Conservation (phyloP, 495 filamentous ascomycete species). For the Penicillium simplicissimum region DNA sequence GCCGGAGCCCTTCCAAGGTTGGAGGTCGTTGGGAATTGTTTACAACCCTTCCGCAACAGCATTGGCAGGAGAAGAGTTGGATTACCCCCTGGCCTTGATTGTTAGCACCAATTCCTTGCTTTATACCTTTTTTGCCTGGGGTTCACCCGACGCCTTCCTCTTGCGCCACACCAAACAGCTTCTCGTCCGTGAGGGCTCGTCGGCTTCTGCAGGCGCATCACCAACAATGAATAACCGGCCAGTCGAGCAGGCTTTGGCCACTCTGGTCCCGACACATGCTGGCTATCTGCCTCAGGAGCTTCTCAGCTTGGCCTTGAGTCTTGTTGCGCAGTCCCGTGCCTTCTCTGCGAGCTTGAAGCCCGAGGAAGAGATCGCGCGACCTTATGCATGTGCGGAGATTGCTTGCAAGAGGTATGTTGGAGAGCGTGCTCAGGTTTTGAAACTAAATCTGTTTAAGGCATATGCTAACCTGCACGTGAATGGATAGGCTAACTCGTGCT, state of each 20-base stretch:
- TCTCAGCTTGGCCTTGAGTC: constrained; percentile 70
- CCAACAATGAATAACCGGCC: constrained; percentile 56
- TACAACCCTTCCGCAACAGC: constrained; percentile 1
- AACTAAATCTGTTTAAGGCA: neutral
- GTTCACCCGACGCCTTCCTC: neutral
- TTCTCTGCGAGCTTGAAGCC: constrained; percentile 76
- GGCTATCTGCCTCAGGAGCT: constrained; percentile 72
- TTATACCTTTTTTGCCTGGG: neutral
- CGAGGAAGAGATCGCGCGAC: constrained; percentile 84
- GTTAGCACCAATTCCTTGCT: too few relatives aligned
- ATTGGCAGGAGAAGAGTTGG: neutral
- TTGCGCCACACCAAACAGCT: neutral
- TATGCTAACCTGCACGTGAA: constrained; percentile 15
- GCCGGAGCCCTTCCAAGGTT: neutral
- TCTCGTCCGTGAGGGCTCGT: neutral
- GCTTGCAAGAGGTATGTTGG: constrained; percentile 74
- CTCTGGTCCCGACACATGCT: constrained; percentile 75
- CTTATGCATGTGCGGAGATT: constrained; percentile 87
- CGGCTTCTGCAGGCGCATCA: constrained; percentile 5
- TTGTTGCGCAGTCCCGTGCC: constrained; percentile 84
- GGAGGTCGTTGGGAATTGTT: constrained; percentile 10
- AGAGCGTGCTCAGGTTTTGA: neutral
- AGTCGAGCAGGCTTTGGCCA: constrained; percentile 72
- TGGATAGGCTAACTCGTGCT: constrained; percentile 68
- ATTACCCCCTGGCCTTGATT: neutral